phyloP scores from a whole-genome alignment of 352 stramenopile genomes.

The Elongisporangium senticosum region DNA sequence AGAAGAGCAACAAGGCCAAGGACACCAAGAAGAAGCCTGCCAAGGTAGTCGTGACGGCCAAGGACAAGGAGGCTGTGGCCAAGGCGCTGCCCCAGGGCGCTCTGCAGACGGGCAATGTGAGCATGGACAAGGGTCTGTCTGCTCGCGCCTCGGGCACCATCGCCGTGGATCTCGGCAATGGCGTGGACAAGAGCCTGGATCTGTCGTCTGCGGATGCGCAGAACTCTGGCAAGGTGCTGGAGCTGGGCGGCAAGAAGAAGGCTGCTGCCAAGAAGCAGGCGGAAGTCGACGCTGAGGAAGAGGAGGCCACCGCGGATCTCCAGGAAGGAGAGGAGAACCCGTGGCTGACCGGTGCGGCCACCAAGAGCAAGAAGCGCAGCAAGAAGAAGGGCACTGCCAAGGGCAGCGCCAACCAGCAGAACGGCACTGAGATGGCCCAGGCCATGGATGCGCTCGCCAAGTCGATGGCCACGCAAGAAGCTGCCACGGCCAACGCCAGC shows the following conservation, averaged over 20 bases:
- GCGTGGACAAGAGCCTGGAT: constrained; percentile 9
- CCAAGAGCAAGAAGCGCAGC: constrained; percentile 55
- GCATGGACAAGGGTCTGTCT: constrained; percentile 67
- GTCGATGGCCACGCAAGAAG: constrained; percentile 24
- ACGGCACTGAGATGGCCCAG: constrained; percentile 31
- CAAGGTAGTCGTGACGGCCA: constrained; percentile 35
- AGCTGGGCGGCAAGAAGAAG: constrained; percentile 28
- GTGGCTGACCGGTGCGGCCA: constrained; percentile 45
- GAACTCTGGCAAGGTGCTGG: constrained; percentile 16
- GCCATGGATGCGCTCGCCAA: constrained; percentile 62
- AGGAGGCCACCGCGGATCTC: constrained; percentile 1
- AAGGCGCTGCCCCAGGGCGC: constrained; percentile 45
- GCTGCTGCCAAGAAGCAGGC: constrained; percentile 6
- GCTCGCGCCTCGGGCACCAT: constrained; percentile 58
- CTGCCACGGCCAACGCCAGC: constrained; percentile 17
- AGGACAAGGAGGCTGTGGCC: constrained; percentile 48
- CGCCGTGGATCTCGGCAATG: constrained; percentile 67
- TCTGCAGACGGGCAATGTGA: constrained; percentile 55
- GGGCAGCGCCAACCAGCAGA: constrained; percentile 20
- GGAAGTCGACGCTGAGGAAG: constrained; percentile 15
- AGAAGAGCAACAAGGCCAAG: constrained; percentile 22
- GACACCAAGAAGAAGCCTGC: constrained; percentile 29
- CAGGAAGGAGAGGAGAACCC: constrained; percentile 53
- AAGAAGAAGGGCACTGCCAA: constrained; percentile 65
- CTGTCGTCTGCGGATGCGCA: constrained; percentile 1